phyloP scores from a whole-genome alignment of 805 yeast species.

The Wickerhamomyces alni region DNA sequence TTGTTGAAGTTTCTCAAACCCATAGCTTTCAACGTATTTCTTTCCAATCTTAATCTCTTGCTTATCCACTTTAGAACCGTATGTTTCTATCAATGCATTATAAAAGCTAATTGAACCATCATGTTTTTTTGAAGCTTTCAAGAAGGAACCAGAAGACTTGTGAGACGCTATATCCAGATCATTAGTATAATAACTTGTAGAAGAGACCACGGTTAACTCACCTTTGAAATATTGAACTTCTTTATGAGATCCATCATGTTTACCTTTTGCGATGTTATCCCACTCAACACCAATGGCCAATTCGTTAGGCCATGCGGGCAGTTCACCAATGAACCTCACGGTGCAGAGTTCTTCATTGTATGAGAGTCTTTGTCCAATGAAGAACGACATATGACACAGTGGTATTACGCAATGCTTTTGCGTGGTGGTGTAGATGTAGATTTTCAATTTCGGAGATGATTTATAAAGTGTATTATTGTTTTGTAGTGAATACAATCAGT shows the following conservation, averaged over 20 bases:
- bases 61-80: constrained; percentile 31
- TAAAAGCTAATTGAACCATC: constrained; percentile 31
- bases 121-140: constrained; percentile 38
- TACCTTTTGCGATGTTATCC: constrained; percentile 70
- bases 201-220: constrained; percentile 12
- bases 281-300: constrained; percentile 78
- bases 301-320: constrained; percentile 56
- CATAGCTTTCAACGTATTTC: constrained; percentile 56
- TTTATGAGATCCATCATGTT: constrained; percentile 56
- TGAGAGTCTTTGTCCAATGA: constrained; percentile 19
- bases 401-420: too few species aligned
- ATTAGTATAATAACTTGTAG: too few species aligned
- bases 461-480: too few species aligned
- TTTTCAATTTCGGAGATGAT: too few species aligned
- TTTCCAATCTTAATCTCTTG: constrained; percentile 42
- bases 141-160: constrained; percentile 54
- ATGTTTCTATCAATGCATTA: constrained; percentile 45
- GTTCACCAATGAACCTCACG: constrained; percentile 50
- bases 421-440: too few species aligned
- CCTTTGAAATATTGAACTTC: constrained; percentile 51
- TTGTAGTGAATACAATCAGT: too few species aligned
- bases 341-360: constrained; percentile 51
- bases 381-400: too few species aligned
- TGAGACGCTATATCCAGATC: constrained; percentile 18
- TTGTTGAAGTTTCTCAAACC: constrained; percentile 52